These are phyloP conservation scores for Sclerotinia trifoliorum DNA, from an alignment of 2,329 filamentous ascomycete species.

Conservation along the genomic window DNA sequence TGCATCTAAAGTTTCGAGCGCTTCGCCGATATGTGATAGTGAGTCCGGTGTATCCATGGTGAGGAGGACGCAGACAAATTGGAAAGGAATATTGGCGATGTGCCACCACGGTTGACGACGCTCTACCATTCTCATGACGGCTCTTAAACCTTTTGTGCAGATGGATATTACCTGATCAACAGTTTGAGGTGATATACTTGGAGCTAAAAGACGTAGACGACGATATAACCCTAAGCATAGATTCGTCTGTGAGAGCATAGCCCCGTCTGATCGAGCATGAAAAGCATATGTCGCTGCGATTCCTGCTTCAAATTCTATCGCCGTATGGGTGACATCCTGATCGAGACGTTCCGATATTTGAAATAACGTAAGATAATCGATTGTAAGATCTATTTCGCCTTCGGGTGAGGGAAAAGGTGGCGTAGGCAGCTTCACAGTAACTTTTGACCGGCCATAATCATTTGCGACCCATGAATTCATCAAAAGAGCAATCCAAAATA, in stretches of 20 bases:
- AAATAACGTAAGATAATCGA: conserved; percentile 16
- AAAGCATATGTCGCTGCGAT: conserved; percentile 1
- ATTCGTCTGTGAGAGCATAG: conserved; percentile 14
- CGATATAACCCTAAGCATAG: conserved; percentile 17
- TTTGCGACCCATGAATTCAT: conserved; percentile 21
- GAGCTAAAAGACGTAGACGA: conserved; percentile 10
- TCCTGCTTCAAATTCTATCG: conserved; percentile 7
- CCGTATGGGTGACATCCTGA: conserved; percentile 13
- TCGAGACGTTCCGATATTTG: conserved; percentile 16
- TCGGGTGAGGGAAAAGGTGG: not conserved
- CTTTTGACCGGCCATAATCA: conserved; percentile 19
- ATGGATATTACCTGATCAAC: conserved; percentile 12
- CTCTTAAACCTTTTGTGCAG: conserved; percentile 24
- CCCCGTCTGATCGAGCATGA: conserved; percentile 12
- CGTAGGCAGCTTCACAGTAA: conserved; percentile 13
- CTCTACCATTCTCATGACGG: conserved; percentile 24
- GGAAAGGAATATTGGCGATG: conserved; percentile 30
- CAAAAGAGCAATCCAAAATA: conserved; percentile 15
- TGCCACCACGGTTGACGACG: conserved; percentile 32
- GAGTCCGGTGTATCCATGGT: conserved; percentile 29
- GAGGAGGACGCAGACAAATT: conserved; percentile 31
- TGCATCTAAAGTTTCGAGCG: conserved; percentile 30
- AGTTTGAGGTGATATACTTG: conserved; percentile 9
- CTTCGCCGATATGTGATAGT: conserved; percentile 27
- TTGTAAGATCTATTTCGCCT: not conserved